phyloP scores from a whole-genome alignment of 1,284 basidiomycete genomes.

The Pisolithus thermaeus region DNA sequence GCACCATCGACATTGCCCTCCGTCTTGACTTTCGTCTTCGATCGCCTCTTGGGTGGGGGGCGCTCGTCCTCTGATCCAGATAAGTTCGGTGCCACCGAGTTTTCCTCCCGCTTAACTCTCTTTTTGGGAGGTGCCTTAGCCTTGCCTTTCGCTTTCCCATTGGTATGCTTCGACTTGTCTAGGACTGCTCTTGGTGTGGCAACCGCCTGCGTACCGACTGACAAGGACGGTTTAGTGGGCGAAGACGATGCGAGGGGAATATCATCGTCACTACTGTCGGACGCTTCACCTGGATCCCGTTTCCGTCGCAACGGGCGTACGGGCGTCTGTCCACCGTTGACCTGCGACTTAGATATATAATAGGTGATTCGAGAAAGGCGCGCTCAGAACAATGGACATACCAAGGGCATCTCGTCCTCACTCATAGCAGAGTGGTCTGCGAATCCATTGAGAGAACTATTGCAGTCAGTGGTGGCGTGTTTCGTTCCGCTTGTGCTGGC shows the following conservation, averaged over 20 bases:
- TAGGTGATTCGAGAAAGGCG: constrained; percentile 10
- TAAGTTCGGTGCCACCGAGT: constrained; percentile 27
- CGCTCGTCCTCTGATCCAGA: constrained; percentile 40
- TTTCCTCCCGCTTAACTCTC: constrained; percentile 60
- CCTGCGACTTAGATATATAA: constrained; percentile 37
- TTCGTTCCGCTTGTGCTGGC: constrained; percentile 30
- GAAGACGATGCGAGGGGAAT: constrained; percentile 60
- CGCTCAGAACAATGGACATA: constrained; percentile 32
- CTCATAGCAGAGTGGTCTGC: constrained; percentile 50
- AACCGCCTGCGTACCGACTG: constrained; percentile 38
- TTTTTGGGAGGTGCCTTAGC: constrained; percentile 53
- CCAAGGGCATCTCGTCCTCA: constrained; percentile 66
- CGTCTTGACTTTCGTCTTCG: constrained; percentile 45
- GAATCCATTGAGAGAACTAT: constrained; percentile 33
- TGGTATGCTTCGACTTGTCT: constrained; percentile 32
- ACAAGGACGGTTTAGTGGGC: constrained; percentile 46
- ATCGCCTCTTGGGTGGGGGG: constrained; percentile 36
- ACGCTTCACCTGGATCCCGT: constrained; percentile 52
- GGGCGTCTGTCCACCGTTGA: constrained; percentile 34
- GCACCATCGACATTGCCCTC: constrained; percentile 46
- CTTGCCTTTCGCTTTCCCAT: constrained; percentile 37
- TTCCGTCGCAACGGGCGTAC: constrained; percentile 48
- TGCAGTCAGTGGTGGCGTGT: constrained; percentile 40
- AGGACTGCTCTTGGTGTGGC: constrained; percentile 38
- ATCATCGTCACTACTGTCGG: constrained; percentile 70